phyloP scores from a whole-genome alignment of 257 asterid species.

The Scutellaria barbata region DNA sequence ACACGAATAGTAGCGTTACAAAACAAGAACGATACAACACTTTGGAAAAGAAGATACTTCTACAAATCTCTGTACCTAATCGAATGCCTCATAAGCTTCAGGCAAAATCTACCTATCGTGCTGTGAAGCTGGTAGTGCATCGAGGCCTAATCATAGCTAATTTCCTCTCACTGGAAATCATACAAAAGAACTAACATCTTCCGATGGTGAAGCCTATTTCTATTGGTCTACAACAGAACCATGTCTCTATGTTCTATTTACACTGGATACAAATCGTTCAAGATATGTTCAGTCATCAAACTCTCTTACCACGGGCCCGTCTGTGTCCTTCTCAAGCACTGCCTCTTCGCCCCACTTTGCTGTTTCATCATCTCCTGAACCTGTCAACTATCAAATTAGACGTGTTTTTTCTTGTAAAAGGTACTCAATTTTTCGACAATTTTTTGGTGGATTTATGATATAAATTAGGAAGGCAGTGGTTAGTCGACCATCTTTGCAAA shows the following conservation, averaged over 20 bases:
- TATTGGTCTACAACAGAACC: slow-evolving; percentile 33
- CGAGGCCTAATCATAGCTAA: not conserved
- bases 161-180: slow-evolving; percentile 18
- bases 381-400: slow-evolving; percentile 41
- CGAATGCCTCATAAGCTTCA: slow-evolving; percentile 18
- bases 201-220: slow-evolving; percentile 9
- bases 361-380: slow-evolving; percentile 68
- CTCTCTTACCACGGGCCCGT: slow-evolving; percentile 76
- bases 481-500: too few relatives aligned
- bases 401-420: not conserved
- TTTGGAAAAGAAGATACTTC: not conserved
- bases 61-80: slow-evolving; percentile 29
- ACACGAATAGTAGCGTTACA: slow-evolving; percentile 15
- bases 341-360: slow-evolving; percentile 60
- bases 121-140: slow-evolving; percentile 27
- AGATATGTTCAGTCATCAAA: slow-evolving; percentile 18
- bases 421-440: too few relatives aligned
- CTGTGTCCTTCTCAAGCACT: slow-evolving; percentile 85
- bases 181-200: slow-evolving; percentile 16
- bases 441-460: too few relatives aligned
- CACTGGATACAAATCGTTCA: slow-evolving; percentile 14
- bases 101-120: slow-evolving; percentile 22
- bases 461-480: too few relatives aligned
- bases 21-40: not conserved
- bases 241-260: slow-evolving; percentile 38